Conservation (phyloP, 75 land plant species). For the Cupressus sempervirens region DNA sequence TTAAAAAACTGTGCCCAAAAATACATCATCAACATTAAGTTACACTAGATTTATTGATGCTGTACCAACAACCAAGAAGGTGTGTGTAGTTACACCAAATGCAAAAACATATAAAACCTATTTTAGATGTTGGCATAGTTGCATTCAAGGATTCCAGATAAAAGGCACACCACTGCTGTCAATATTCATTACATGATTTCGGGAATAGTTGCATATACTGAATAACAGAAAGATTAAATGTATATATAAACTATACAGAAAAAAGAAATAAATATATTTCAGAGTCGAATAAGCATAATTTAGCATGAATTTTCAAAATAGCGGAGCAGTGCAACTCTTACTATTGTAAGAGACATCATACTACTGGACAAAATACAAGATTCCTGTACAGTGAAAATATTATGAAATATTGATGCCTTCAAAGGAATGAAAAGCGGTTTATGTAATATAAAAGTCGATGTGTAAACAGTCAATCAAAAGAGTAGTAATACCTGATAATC, state of each 20-base stretch:
- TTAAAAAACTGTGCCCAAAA: neutral
- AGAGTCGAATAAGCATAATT: too few species aligned
- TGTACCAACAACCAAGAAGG: neutral
- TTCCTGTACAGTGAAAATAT: neutral
- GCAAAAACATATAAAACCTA: neutral
- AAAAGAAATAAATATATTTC: too few species aligned
- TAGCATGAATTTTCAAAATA: too few species aligned
- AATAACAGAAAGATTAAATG: too few species aligned
- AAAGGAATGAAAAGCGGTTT: neutral
- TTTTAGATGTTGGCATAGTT: neutral
- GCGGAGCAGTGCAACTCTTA: too few species aligned
- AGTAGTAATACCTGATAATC: neutral
- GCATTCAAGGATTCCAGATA: neutral
- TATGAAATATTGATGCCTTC: neutral
- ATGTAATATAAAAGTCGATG: neutral
- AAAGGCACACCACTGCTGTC: neutral
- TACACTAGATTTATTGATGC: neutral
- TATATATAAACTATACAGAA: too few species aligned
- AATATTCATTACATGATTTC: neutral
- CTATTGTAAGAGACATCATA: too few species aligned
- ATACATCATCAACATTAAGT: neutral
- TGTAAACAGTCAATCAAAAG: neutral
- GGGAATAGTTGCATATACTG: neutral
- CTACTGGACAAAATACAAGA: neutral
- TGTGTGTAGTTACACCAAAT: neutral